phyloP scores from a whole-genome alignment of 305 asterid genomes.

The Fraxinus velutina region DNA sequence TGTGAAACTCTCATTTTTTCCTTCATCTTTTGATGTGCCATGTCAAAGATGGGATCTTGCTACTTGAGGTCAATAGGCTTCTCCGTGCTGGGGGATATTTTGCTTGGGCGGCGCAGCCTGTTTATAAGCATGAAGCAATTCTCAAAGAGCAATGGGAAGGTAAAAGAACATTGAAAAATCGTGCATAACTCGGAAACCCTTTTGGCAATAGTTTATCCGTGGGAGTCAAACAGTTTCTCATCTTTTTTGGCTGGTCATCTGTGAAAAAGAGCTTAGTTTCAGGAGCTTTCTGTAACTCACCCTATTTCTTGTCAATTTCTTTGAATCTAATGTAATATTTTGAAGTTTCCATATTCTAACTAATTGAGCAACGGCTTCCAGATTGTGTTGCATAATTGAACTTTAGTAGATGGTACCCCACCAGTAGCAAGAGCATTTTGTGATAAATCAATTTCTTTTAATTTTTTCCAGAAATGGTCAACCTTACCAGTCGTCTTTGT shows the following conservation, averaged over 20 bases:
- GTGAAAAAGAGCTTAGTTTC: not conserved
- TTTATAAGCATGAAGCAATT: constrained; percentile 75
- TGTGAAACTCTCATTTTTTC: constrained; percentile 14
- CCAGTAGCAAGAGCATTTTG: constrained; percentile 15
- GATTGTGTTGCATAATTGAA: not conserved
- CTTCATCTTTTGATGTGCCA: constrained; percentile 15
- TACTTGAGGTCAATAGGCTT: constrained; percentile 88
- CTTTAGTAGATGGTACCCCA: constrained; percentile 1
- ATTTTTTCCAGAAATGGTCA: constrained; percentile 65
- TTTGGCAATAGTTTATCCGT: constrained; percentile 4
- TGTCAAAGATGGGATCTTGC: constrained; percentile 70
- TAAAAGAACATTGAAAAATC: constrained; percentile 19
- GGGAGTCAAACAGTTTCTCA: constrained; percentile 1
- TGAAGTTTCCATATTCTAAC: not conserved
- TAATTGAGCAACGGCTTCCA: not conserved
- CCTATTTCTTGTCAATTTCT: not conserved
- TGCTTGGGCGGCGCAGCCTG: constrained; percentile 97
- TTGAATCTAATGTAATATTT: not conserved
- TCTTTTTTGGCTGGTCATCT: constrained; percentile 18
- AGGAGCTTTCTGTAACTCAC: not conserved
- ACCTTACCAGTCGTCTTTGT: constrained; percentile 73
- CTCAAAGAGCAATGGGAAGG: constrained; percentile 96
- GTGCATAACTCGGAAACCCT: not conserved
- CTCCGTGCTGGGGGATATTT: constrained; percentile 96
- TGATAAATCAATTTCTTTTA: constrained; percentile 22